phyloP scores from a whole-genome alignment of 2,329 filamentous ascomycete genomes.

The Stagonosporopsis tanaceti region DNA sequence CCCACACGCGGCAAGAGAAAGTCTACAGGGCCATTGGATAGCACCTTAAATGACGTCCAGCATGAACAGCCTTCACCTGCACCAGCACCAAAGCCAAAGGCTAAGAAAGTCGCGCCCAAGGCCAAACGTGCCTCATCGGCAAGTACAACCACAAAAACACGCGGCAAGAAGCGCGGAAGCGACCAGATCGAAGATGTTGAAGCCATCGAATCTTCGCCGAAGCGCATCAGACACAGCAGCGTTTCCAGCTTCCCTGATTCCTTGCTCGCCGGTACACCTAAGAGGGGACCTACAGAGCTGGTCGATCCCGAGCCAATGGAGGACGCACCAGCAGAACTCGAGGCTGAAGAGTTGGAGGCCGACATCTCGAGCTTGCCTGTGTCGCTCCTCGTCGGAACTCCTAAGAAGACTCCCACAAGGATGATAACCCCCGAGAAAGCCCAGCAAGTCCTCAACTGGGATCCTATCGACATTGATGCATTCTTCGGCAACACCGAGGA shows the following conservation, averaged over 20 bases:
- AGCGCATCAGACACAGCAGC: constrained; percentile 30
- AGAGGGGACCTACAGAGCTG: constrained; percentile 25
- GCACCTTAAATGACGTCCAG: not conserved
- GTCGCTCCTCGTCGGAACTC: constrained; percentile 46
- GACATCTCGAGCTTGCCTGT: constrained; percentile 31
- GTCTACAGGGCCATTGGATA: constrained; percentile 22
- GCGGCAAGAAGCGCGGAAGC: constrained; percentile 29
- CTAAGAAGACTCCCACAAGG: constrained; percentile 38
- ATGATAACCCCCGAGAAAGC: constrained; percentile 25
- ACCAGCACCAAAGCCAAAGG: constrained; percentile 10
- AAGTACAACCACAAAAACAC: constrained; percentile 15
- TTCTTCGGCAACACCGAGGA: constrained; percentile 61
- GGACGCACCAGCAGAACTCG: not conserved
- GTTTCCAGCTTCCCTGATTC: constrained; percentile 33
- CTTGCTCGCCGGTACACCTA: constrained; percentile 34
- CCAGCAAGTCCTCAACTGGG: constrained; percentile 64
- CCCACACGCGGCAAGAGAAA: constrained; percentile 23
- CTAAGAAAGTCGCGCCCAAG: constrained; percentile 16
- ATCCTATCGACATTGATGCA: constrained; percentile 76
- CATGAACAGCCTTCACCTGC: not conserved
- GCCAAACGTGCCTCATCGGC: constrained; percentile 34
- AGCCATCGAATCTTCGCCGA: constrained; percentile 12
- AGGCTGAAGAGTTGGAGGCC: constrained; percentile 9
- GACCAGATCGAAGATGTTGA: constrained; percentile 23
- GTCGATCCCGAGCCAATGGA: constrained; percentile 21